Evolutionary conservation across 768 basidiomycete species (phyloP), one percentile per base, ranked within the genome.

Genomic region (Sistotremastrum niveocremeum): DNA sequence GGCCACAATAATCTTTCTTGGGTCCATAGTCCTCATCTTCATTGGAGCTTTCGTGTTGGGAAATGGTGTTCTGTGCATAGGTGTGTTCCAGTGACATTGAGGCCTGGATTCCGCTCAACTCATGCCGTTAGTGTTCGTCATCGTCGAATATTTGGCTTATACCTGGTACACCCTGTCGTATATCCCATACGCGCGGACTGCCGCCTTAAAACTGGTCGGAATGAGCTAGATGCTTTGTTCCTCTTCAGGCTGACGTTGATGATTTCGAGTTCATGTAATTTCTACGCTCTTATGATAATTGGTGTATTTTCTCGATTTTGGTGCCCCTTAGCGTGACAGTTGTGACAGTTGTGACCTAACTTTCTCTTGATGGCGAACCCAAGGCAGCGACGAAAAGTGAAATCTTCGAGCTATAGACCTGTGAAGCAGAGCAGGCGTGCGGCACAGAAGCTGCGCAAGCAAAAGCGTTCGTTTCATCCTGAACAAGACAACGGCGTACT

Each of bases 81-180:
- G 55, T 55, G 28, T n/a, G 55, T 52, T 3, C 7, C 32, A 9
- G 12, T 31, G 29, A 31, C 39, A 8, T 37, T 47, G 42, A 50
- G 20, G 20, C 20, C 20, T 20, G 20, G 20, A 20, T 20, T 29
- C 33, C 6, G 31, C 40, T 48, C 34, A 43, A 46, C 7, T 43
- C 39, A 7, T 49, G 6, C 42, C 44, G 2, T 44, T 36, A 87
- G 86, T 90, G 48, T 87, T 95, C 60, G 91, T 95, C 49, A 72
- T 94, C 63, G 68, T 95, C 61, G 81, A 93, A 62, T 94, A 86
- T 62, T 70, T 94, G 47, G 91, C 90, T 5, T 94, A 84, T 63
- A 77, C 82, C 20, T 95, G 90, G 89, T 93, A 84, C 60, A 77
- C 74, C 43, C 64, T 85, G 32, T 83, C 81, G 5, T 95, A 93